phyloP scores from a whole-genome alignment of 805 yeast genomes.

The Wickerhamomyces bisporus region DNA sequence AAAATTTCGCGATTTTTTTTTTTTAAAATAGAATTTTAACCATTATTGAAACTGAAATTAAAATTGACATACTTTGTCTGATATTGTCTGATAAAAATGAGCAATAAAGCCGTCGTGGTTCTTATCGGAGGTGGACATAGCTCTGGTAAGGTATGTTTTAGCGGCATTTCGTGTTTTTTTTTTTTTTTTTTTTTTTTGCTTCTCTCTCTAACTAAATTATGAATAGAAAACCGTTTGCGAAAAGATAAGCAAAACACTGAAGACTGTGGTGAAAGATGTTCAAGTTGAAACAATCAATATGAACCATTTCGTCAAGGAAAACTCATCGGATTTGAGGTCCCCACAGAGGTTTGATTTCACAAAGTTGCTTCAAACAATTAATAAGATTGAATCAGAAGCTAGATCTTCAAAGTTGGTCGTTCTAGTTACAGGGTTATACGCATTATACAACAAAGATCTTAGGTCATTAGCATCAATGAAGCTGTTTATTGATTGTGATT shows the following conservation, averaged over 20 bases:
- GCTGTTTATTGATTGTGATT: conserved; percentile 77
- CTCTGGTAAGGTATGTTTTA: conserved; percentile 41
- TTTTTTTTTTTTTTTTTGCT: too few relatives aligned
- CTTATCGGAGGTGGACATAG: conserved; percentile 62
- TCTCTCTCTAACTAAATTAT: too few relatives aligned
- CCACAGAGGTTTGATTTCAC: conserved; percentile 27
- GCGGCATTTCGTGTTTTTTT: background rate
- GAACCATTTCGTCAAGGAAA: conserved; percentile 30
- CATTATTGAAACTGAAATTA: too few relatives aligned
- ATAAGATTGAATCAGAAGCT: conserved; percentile 8
- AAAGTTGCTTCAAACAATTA: conserved; percentile 15
- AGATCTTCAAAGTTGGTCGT: conserved; percentile 29
- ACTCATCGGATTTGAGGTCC: conserved; percentile 6
- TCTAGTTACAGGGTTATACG: conserved; percentile 74
- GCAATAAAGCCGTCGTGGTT: conserved; percentile 27
- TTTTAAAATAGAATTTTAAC: too few relatives aligned
- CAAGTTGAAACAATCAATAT: conserved; percentile 37
- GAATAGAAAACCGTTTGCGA: conserved; percentile 28
- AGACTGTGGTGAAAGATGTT: conserved; percentile 18
- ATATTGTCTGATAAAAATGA: background rate
- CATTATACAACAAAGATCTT: conserved; percentile 58
- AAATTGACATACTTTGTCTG: too few relatives aligned
- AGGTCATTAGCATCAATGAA: conserved; percentile 55
- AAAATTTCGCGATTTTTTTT: too few relatives aligned
- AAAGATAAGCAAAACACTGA: conserved; percentile 30